These are phyloP conservation scores for Mucor indicus DNA, from an alignment of 371 early-diverging fungal genomes.

Conservation along the genomic window DNA sequence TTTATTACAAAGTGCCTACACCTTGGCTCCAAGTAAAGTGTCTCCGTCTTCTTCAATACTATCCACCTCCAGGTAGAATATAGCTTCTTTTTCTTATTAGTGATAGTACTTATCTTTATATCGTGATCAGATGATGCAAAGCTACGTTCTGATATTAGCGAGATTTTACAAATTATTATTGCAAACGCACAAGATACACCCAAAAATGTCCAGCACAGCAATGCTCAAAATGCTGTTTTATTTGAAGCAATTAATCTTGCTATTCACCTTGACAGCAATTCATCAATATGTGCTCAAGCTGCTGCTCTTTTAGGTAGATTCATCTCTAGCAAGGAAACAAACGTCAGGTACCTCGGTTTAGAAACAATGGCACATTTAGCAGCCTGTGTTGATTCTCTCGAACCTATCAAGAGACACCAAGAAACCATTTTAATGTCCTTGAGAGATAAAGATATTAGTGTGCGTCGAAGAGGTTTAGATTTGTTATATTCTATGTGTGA, in stretches of 20 bases:
- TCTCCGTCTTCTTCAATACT: conserved; percentile 90
- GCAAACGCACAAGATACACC: conserved; percentile 82
- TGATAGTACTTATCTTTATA: background rate
- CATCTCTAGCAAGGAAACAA: conserved; percentile 92
- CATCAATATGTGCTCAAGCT: conserved; percentile 81
- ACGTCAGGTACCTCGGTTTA: conserved; percentile 90
- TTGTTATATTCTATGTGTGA: conserved; percentile 96
- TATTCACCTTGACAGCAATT: conserved; percentile 89
- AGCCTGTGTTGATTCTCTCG: conserved; percentile 80
- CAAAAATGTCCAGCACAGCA: conserved; percentile 95
- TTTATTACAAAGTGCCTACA: conserved; percentile 95
- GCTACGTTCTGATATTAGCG: conserved; percentile 60
- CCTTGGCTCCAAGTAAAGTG: conserved; percentile 98
- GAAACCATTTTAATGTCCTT: conserved; percentile 86
- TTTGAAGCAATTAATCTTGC: conserved; percentile 96
- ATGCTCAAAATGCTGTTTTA: conserved; percentile 93
- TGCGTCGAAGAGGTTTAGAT: conserved; percentile 93
- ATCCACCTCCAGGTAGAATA: conserved; percentile 79
- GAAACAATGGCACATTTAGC: conserved; percentile 98
- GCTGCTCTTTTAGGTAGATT: conserved; percentile 82
- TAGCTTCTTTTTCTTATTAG: background rate
- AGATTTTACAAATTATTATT: conserved; percentile 78
- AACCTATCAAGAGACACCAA: conserved; percentile 83
- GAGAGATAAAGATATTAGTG: conserved; percentile 95
- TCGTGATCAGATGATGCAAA: conserved; percentile 50